These are phyloP conservation scores for Neurospora discreta DNA, from an alignment of 495 filamentous ascomycete genomes.

Conservation along the genomic window DNA sequence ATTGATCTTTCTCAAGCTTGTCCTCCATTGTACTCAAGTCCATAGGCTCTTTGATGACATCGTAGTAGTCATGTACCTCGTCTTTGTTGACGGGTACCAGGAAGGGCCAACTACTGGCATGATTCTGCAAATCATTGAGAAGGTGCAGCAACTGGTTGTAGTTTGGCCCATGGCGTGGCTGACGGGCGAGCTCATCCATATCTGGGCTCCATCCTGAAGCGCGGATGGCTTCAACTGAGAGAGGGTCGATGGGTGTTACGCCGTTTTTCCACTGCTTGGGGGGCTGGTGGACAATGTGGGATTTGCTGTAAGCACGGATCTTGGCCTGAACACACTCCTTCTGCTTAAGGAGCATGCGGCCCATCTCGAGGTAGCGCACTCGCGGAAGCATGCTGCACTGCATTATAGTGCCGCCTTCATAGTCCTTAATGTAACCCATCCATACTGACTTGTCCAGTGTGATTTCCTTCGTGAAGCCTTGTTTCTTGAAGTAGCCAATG, in stretches of 20 bases:
- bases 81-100: conserved; percentile 87
- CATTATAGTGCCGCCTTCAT: conserved; percentile 98
- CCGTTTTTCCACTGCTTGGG: conserved; percentile 65
- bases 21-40: conserved; percentile 92
- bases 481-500: conserved; percentile 98
- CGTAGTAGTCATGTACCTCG: conserved; percentile 94
- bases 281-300: conserved; percentile 75
- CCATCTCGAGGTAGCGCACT: conserved; percentile 85
- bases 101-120: conserved; percentile 87
- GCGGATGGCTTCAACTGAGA: conserved; percentile 72
- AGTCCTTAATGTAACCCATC: conserved; percentile 99
- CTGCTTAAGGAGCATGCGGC: conserved; percentile 94
- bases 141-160: conserved; percentile 88
- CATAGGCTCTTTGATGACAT: conserved; percentile 97
- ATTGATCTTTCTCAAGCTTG: conserved; percentile 88
- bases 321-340: conserved; percentile 91
- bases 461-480: conserved; percentile 98
- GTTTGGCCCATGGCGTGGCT: conserved; percentile 95
- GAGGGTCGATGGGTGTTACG: conserved; percentile 61
- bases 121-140: conserved; percentile 91
- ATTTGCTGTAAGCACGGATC: conserved; percentile 82
- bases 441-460: conserved; percentile 80
- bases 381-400: conserved; percentile 95
- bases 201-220: conserved; percentile 89
- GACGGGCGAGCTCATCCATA: conserved; percentile 93